Percentiles rank a stretch among this genome's conserved stretches.
These are phyloP conservation scores for Trichoderma sp. DNA, from an alignment of 2,329 filamentous ascomycete genomes.

Conservation along the genomic window DNA sequence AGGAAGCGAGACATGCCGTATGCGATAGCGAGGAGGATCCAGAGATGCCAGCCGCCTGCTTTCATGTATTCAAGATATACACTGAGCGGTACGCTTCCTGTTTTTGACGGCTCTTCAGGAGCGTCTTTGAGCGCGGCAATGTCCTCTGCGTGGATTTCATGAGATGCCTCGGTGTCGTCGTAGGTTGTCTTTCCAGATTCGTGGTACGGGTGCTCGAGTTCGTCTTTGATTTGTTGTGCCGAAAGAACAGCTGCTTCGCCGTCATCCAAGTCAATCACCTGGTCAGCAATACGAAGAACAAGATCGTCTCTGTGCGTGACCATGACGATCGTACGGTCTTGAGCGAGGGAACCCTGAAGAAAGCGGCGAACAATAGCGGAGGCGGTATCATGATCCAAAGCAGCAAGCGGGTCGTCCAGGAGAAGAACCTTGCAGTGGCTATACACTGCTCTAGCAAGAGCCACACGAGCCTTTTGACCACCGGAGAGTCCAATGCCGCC, in stretches of 20 bases:
- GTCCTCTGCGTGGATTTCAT: slow-evolving; percentile 41
- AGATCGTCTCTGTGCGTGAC: slow-evolving; percentile 82
- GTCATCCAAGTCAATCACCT: slow-evolving; percentile 71
- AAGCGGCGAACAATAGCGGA: slow-evolving; percentile 64
- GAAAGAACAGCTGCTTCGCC: slow-evolving; percentile 59
- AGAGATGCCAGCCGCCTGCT: slow-evolving; percentile 76
- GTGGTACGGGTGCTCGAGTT: slow-evolving; percentile 45
- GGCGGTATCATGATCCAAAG: slow-evolving; percentile 65
- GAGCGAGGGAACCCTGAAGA: slow-evolving; percentile 62
- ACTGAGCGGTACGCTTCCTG: slow-evolving; percentile 73
- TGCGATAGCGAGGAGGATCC: slow-evolving; percentile 66
- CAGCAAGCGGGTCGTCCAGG: slow-evolving; percentile 66
- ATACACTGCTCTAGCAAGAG: slow-evolving; percentile 66
- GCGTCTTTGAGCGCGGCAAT: slow-evolving; percentile 33
- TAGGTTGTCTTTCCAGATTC: slow-evolving; percentile 31
- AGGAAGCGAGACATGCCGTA: slow-evolving; percentile 66
- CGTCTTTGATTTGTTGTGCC: slow-evolving; percentile 49
- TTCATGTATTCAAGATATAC: slow-evolving; percentile 88
- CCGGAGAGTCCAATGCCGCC: slow-evolving; percentile 66
- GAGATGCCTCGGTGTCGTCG: slow-evolving; percentile 35
- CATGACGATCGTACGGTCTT: slow-evolving; percentile 72
- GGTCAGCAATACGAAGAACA: slow-evolving; percentile 71
- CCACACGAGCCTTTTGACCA: slow-evolving; percentile 65
- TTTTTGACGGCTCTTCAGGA: slow-evolving; percentile 42
- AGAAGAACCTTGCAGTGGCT: slow-evolving; percentile 60